These are phyloP conservation scores for Daldinia bambusicola DNA, from an alignment of 495 filamentous ascomycete species.

Conservation along the genomic window DNA sequence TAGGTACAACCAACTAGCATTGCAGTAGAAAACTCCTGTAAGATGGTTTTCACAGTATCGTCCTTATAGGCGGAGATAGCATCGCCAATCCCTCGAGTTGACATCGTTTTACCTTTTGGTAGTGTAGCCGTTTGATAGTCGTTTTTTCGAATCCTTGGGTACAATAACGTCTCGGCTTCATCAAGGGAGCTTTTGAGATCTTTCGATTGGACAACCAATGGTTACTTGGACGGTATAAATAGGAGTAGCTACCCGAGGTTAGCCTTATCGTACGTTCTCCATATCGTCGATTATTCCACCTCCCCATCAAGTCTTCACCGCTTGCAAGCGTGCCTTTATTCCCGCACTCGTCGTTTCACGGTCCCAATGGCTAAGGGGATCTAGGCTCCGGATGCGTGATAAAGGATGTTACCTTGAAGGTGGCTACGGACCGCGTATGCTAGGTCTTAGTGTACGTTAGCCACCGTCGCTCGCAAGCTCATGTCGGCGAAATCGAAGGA, in stretches of 20 bases:
- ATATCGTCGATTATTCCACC: neutral
- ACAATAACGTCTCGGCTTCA: neutral
- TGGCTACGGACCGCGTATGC: neutral
- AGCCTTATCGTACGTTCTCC: neutral
- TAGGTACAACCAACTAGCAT: too few relatives aligned
- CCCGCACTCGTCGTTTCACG: neutral
- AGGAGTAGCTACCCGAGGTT: neutral
- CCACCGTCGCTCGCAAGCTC: neutral
- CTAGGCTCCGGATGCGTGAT: neutral
- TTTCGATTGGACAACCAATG: neutral
- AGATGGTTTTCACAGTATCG: too few relatives aligned
- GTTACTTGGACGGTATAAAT: neutral
- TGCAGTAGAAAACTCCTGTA: too few relatives aligned
- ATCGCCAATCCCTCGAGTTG: neutral
- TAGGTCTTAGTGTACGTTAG: neutral
- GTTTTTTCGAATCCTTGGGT: too few relatives aligned
- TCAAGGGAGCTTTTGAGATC: neutral
- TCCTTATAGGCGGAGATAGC: too few relatives aligned
- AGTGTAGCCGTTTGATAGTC: too few relatives aligned
- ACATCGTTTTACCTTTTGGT: too few relatives aligned
- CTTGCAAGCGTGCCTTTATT: neutral
- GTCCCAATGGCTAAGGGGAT: neutral
- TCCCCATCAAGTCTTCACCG: neutral
- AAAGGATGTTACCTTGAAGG: neutral
- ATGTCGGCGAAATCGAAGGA: neutral